A percentile compares a stretch with the other conserved stretches of the same genome.
Conservation (phyloP, 345 rosid species). For the Rhizophora apiculata region DNA sequence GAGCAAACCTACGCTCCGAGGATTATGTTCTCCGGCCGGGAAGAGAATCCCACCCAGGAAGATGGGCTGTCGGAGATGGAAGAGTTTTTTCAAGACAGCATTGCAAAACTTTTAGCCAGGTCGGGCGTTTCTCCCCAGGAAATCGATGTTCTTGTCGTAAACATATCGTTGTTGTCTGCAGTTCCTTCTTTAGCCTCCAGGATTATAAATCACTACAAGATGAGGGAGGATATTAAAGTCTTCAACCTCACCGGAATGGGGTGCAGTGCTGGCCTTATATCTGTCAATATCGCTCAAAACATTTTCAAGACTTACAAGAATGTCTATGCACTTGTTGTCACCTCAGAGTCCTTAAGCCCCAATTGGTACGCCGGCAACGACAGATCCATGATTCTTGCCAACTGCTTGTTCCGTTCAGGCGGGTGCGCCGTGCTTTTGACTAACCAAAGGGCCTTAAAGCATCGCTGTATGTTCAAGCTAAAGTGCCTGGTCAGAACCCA, state of each 20-base stretch:
- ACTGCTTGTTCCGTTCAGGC: slow-evolving; percentile 77
- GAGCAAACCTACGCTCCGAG: slow-evolving; percentile 44
- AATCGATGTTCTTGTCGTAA: slow-evolving; percentile 78
- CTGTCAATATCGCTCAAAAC: slow-evolving; percentile 63
- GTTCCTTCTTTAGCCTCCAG: slow-evolving; percentile 61
- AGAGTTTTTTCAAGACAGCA: slow-evolving; percentile 64
- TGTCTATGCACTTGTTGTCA: slow-evolving; percentile 49
- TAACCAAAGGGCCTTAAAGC: slow-evolving; percentile 49
- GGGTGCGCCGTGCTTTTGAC: slow-evolving; percentile 74
- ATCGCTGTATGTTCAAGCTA: slow-evolving; percentile 57
- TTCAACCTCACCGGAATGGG: slow-evolving; percentile 87
- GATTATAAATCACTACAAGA: slow-evolving; percentile 69
- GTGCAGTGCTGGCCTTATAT: slow-evolving; percentile 81
- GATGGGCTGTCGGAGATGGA: slow-evolving; percentile 83
- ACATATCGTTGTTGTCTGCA: slow-evolving; percentile 65
- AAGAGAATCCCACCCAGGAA: slow-evolving; percentile 49
- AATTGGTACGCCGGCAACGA: slow-evolving; percentile 82
- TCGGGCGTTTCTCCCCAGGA: slow-evolving; percentile 58
- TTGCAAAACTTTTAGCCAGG: slow-evolving; percentile 55
- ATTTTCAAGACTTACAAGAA: slow-evolving; percentile 53
- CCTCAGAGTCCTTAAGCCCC: slow-evolving; percentile 80
- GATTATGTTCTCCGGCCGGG: slow-evolving; percentile 40
- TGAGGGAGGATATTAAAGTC: slow-evolving; percentile 66
- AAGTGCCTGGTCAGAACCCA: slow-evolving; percentile 82
- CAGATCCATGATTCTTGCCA: slow-evolving; percentile 85